These are phyloP conservation scores for Fusarium sp. DNA, from an alignment of 2,329 filamentous ascomycete species.

Conservation along the genomic window DNA sequence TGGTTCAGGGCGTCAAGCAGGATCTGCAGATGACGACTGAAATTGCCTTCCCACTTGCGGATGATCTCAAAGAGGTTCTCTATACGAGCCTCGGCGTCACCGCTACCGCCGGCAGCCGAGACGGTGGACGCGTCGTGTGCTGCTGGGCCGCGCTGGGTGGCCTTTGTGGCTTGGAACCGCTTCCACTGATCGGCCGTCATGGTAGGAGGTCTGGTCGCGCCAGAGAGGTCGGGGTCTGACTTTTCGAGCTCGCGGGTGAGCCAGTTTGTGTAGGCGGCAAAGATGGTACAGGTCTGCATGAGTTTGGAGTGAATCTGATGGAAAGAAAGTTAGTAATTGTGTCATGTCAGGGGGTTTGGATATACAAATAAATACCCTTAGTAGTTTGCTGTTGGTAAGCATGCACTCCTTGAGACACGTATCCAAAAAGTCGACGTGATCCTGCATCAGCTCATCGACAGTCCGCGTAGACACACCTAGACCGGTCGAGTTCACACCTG, in stretches of 20 bases:
- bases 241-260: constrained; percentile 86
- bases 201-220: constrained; percentile 66
- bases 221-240: constrained; percentile 81
- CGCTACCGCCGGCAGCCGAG: constrained; percentile 40
- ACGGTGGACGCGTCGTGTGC: constrained; percentile 49
- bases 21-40: constrained; percentile 91
- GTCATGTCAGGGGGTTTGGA: neutral
- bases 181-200: constrained; percentile 72
- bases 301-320: constrained; percentile 93
- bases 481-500: constrained; percentile 32
- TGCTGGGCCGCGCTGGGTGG: constrained; percentile 51
- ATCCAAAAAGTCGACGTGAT: constrained; percentile 97
- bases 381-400: constrained; percentile 94
- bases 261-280: constrained; percentile 88
- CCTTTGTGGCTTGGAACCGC: constrained; percentile 63
- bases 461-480: constrained; percentile 67
- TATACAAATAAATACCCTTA: constrained; percentile 73
- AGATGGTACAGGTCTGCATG: constrained; percentile 95
- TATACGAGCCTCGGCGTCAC: constrained; percentile 61
- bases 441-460: constrained; percentile 98
- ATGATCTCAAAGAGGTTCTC: constrained; percentile 87
- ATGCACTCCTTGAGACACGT: constrained; percentile 99
- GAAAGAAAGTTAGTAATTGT: constrained; percentile 17
- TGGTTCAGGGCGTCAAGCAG: constrained; percentile 95
- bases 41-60: constrained; percentile 92